Evolutionary conservation across 192 early-diverging fungal genomes (phyloP).

Genomic region (Lunasporangiospora selenospora): DNA sequence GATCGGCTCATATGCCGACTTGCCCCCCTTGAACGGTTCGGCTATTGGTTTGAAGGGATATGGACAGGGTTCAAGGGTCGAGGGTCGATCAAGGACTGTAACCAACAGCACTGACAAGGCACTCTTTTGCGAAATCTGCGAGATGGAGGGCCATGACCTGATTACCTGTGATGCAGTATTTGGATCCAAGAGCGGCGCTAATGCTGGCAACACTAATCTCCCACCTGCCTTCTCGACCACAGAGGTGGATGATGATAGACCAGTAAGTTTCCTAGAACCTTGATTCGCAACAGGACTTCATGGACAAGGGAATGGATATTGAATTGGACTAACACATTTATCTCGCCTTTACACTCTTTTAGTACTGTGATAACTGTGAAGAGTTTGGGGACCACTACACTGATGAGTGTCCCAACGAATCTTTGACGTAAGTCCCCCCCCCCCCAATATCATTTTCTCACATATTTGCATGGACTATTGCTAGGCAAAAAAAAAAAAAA

Average conservation of each 20-base stretch:
- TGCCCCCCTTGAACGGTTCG: no score
- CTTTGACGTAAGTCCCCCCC: conserved; percentile 47
- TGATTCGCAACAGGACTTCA: no score
- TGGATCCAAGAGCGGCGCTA: conserved; percentile 11
- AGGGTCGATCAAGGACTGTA: conserved; percentile 2
- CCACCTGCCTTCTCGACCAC: background rate
- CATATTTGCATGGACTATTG: no score
- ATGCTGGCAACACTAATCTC: background rate
- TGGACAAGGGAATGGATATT: background rate
- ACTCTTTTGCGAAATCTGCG: conserved; percentile 74
- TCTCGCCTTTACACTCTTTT: background rate
- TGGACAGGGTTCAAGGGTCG: background rate
- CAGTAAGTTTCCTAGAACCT: conserved; percentile 49
- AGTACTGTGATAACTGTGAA: conserved; percentile 85
- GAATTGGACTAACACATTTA: background rate
- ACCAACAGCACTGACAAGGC: conserved; percentile 44
- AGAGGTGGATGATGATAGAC: conserved; percentile 41
- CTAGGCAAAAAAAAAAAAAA: no score
- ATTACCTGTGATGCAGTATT: conserved; percentile 64
- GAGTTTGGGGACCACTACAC: conserved; percentile 73
- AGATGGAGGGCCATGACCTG: conserved; percentile 66
- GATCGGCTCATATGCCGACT: no score
- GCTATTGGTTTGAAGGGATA: conserved; percentile 2
- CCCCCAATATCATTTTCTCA: no score
- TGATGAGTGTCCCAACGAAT: conserved; percentile 69